phyloP scores from a whole-genome alignment of 2,329 filamentous ascomycete species.

The Tricladium varicosporioides region DNA sequence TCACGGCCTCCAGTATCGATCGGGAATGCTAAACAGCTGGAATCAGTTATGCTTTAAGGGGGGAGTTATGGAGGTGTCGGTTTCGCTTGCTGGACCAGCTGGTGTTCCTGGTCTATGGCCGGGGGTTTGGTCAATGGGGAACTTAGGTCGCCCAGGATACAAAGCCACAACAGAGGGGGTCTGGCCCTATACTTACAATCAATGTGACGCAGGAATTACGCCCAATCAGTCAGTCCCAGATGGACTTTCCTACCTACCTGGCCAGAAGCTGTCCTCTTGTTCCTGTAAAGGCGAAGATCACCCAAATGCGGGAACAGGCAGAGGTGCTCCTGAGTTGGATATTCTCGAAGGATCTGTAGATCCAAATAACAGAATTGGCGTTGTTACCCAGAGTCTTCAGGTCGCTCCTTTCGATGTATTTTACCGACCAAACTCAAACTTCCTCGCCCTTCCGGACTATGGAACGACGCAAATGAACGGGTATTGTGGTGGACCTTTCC shows the following conservation, averaged over 20 bases:
- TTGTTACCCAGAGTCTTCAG: constrained; percentile 37
- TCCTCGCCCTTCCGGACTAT: constrained; percentile 48
- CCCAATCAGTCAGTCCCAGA: constrained; percentile 66
- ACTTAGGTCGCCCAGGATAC: constrained; percentile 51
- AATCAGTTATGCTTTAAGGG: constrained; percentile 55
- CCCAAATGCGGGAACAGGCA: constrained; percentile 60
- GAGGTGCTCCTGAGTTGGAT: constrained; percentile 69
- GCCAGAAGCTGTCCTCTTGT: constrained; percentile 66
- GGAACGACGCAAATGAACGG: constrained; percentile 47
- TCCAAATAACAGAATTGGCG: constrained; percentile 34
- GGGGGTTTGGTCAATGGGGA: constrained; percentile 53
- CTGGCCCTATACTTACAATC: constrained; percentile 54
- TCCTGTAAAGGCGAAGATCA: constrained; percentile 63
- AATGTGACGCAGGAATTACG: constrained; percentile 63
- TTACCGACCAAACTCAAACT: constrained; percentile 52
- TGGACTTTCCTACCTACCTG: constrained; percentile 63
- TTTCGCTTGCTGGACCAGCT: constrained; percentile 50
- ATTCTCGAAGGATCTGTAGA: constrained; percentile 60
- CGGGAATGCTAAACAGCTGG: constrained; percentile 52
- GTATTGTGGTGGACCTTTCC: constrained; percentile 52
- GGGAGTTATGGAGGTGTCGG: constrained; percentile 50
- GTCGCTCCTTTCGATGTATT: constrained; percentile 41
- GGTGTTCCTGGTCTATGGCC: constrained; percentile 50
- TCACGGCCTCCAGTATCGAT: constrained; percentile 45
- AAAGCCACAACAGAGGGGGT: constrained; percentile 50